Conservation (phyloP, 805 yeast species). For the Peterozyma toletana region DNA sequence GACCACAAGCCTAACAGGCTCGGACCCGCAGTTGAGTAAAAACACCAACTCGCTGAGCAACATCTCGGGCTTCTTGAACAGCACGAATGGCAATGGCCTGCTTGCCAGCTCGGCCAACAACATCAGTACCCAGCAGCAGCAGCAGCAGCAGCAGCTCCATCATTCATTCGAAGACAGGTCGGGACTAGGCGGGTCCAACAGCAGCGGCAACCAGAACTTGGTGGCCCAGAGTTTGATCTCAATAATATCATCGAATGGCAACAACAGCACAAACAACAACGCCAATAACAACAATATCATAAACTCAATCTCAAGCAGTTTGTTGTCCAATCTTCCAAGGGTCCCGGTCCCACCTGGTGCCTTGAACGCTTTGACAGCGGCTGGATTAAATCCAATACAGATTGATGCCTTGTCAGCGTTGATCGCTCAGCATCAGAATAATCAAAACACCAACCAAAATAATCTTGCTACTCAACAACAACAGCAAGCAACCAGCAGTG, state of each 20-base stretch:
- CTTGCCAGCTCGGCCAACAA: not conserved
- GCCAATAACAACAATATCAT: constrained; percentile 3
- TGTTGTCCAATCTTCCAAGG: constrained; percentile 42
- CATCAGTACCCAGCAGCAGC: not conserved
- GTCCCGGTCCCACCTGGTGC: constrained; percentile 73
- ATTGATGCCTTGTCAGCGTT: constrained; percentile 68
- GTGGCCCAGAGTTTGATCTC: constrained; percentile 8
- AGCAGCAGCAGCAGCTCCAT: constrained; percentile 7
- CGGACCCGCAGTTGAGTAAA: no score
- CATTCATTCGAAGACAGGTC: constrained; percentile 16
- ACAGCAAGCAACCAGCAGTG: not conserved
- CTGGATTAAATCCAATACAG: constrained; percentile 63
- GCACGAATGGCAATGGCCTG: no score
- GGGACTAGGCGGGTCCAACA: constrained; percentile 1
- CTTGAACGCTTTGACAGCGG: constrained; percentile 49
- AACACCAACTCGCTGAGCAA: no score
- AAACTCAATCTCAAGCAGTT: constrained; percentile 17
- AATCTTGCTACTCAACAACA: constrained; percentile 7
- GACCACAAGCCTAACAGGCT: no score
- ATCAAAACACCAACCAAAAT: constrained; percentile 16
- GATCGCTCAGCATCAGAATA: constrained; percentile 57
- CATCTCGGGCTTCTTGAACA: no score
- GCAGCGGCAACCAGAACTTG: not conserved
- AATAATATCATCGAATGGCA: constrained; percentile 6
- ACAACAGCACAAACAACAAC: not conserved